Evolutionary conservation across 495 filamentous ascomycete species (phyloP).

Genomic region (Stereocaulon alpinum): DNA sequence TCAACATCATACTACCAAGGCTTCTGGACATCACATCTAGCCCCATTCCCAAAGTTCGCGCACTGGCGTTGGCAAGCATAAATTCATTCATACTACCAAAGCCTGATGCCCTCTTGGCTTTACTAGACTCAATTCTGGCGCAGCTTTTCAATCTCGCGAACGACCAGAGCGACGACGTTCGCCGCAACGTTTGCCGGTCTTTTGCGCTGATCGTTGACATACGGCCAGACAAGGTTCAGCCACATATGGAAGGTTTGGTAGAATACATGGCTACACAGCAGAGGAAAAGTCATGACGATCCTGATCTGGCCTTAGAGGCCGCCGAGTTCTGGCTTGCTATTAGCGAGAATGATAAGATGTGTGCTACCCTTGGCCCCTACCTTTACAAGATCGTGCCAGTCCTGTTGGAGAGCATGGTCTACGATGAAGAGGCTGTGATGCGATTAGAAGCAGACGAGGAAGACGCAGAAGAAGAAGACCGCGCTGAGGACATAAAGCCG

Average conservation of each 20-base stretch:
- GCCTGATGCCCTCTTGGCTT: conserved; percentile 61
- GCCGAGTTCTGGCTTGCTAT: conserved; percentile 96
- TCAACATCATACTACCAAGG: conserved; percentile 84
- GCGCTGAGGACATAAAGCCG: conserved; percentile 84
- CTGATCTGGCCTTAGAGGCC: conserved; percentile 85
- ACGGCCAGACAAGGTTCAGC: conserved; percentile 76
- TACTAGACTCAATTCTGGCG: conserved; percentile 69
- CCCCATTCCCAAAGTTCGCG: conserved; percentile 61
- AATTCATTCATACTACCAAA: conserved; percentile 84
- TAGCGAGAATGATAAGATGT: conserved; percentile 73
- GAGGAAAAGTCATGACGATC: conserved; percentile 60
- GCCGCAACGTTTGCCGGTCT: conserved; percentile 82
- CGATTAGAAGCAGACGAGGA: conserved; percentile 71
- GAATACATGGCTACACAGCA: conserved; percentile 91
- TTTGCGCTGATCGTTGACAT: conserved; percentile 91
- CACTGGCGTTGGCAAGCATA: conserved; percentile 68
- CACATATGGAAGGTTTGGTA: conserved; percentile 80
- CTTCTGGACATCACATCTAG: conserved; percentile 76
- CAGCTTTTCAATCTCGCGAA: conserved; percentile 70
- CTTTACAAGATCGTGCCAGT: conserved; percentile 83
- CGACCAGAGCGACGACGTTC: conserved; percentile 66
- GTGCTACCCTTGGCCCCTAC: conserved; percentile 60
- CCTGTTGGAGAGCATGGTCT: conserved; percentile 90
- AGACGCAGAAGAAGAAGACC: conserved; percentile 87
- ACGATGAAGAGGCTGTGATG: conserved; percentile 84